These are phyloP conservation scores for Tuber indicum DNA, from an alignment of 495 filamentous ascomycete species.

Conservation along the genomic window DNA sequence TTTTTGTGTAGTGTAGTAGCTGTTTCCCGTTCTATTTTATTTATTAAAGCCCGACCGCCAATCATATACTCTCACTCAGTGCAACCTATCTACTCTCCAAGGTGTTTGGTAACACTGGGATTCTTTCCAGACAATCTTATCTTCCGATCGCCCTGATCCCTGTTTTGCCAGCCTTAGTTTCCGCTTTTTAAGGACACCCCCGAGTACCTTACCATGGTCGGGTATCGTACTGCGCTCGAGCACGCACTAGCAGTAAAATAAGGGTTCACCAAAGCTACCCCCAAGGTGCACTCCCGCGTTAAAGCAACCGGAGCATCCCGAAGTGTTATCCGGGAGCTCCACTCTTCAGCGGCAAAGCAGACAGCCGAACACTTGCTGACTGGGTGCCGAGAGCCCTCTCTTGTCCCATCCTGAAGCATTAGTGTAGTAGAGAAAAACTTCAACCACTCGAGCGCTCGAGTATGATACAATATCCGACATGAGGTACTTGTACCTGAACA, in stretches of 20 bases:
- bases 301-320: neutral
- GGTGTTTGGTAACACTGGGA: too few species aligned
- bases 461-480: too few species aligned
- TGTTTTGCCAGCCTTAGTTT: too few species aligned
- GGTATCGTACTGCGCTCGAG: neutral
- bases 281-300: neutral
- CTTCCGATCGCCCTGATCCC: too few species aligned
- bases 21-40: too few species aligned
- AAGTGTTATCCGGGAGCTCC: neutral
- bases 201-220: neutral
- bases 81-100: too few species aligned
- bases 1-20: too few species aligned
- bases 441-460: too few species aligned
- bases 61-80: too few species aligned
- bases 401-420: neutral
- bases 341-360: neutral
- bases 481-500: neutral
- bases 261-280: neutral
- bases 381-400: neutral
- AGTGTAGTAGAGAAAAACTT: neutral
- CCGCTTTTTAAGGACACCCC: too few species aligned
- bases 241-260: neutral
- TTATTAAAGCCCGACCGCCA: too few species aligned
- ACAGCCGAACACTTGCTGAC: neutral
- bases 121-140: too few species aligned